phyloP scores from a whole-genome alignment of 805 yeast species.

The Diddensiella santjacobensis region DNA sequence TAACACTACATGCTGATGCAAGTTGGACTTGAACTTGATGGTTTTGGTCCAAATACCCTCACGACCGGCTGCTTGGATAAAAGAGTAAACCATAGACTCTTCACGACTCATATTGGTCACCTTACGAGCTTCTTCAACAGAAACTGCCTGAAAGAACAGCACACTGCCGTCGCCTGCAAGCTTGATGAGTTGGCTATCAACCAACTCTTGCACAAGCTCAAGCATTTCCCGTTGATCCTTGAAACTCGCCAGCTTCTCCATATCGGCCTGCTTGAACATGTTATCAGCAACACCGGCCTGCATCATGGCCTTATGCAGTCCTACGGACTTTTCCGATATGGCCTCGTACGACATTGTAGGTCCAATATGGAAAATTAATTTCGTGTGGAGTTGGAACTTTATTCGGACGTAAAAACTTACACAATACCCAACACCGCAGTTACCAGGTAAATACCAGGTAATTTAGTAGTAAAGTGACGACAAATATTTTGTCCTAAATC shows the following conservation, averaged over 20 bases:
- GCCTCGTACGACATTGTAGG: conserved; percentile 20
- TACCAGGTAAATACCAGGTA: no score
- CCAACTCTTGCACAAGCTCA: conserved; percentile 43
- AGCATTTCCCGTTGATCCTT: conserved; percentile 42
- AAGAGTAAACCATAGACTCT: conserved; percentile 85
- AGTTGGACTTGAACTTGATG: conserved; percentile 77
- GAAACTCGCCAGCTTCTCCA: conserved; percentile 47
- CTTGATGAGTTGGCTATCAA: conserved; percentile 59
- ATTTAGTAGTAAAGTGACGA: no score
- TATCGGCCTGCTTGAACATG: conserved; percentile 64
- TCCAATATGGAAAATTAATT: no score
- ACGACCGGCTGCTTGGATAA: conserved; percentile 87
- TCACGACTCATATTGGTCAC: conserved; percentile 76
- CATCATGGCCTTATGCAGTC: conserved; percentile 64
- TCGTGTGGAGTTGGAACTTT: no score
- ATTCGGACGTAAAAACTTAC: no score
- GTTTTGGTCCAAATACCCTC: conserved; percentile 97
- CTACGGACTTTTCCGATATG: conserved; percentile 34
- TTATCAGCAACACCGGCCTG: conserved; percentile 40
- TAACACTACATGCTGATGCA: conserved; percentile 86
- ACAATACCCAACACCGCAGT: no score
- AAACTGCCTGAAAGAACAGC: conserved; percentile 71
- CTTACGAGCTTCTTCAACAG: conserved; percentile 68
- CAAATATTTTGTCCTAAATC: no score
- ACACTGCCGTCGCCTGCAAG: conserved; percentile 54